Evolutionary conservation across 2,329 filamentous ascomycete species (phyloP).

Genomic region (Talaromyces sp.): DNA sequence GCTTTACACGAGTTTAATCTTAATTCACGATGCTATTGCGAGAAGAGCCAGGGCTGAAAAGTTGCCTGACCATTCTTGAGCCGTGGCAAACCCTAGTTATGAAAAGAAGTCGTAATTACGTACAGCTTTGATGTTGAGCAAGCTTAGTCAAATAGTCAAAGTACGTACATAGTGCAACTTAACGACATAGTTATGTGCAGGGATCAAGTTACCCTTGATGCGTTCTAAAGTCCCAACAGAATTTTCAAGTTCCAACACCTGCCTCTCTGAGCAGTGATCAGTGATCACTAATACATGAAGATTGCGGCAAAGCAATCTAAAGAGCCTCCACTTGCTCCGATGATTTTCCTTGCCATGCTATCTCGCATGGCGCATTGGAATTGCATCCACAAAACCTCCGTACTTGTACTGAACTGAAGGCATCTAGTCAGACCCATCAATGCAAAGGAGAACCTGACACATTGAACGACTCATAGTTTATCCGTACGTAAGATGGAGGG

Average conservation of each 20-base stretch:
- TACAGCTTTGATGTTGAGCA: neutral
- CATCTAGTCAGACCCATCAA: neutral
- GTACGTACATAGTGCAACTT: neutral
- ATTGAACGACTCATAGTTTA: neutral
- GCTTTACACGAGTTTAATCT: neutral
- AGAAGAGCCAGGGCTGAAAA: neutral
- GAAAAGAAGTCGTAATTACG: neutral
- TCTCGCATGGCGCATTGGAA: neutral
- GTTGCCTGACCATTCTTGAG: neutral
- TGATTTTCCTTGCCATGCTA: neutral
- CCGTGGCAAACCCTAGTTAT: neutral
- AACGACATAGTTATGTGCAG: neutral
- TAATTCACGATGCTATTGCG: neutral
- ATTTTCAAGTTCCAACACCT: neutral
- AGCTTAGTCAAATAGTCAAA: neutral
- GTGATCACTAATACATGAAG: neutral
- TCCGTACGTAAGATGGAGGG: neutral
- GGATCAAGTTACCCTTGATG: neutral
- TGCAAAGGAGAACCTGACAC: neutral
- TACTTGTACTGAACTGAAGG: neutral
- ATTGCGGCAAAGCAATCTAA: neutral
- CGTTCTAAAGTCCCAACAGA: neutral
- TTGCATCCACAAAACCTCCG: neutral
- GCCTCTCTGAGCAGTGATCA: slow-evolving; percentile 10
- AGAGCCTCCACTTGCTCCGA: neutral